These are phyloP conservation scores for Colletotrichum sp. DNA, from an alignment of 2,329 filamentous ascomycete species.

Conservation along the genomic window DNA sequence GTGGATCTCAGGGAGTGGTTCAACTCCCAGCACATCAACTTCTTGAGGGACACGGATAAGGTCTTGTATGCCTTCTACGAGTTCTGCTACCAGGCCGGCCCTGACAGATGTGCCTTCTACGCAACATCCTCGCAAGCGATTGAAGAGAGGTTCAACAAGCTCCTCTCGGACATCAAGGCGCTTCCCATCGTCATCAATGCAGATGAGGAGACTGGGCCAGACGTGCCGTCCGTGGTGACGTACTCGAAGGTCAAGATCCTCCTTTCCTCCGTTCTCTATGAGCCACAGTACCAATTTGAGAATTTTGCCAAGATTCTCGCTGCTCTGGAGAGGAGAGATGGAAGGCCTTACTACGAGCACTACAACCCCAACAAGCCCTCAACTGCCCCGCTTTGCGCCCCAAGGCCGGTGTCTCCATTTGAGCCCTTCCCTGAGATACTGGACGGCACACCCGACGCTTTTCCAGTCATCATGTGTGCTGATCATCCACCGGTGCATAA, in stretches of 20 bases:
- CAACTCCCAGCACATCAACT: constrained; percentile 47
- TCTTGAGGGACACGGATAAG: constrained; percentile 59
- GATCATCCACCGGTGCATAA: constrained; percentile 37
- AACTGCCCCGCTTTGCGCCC: constrained; percentile 31
- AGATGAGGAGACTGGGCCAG: constrained; percentile 32
- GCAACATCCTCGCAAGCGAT: constrained; percentile 40
- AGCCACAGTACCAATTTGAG: constrained; percentile 46
- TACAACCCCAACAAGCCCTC: constrained; percentile 15
- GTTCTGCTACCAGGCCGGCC: constrained; percentile 58
- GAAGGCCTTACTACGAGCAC: constrained; percentile 43
- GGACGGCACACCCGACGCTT: constrained; percentile 44
- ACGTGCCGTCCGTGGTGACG: constrained; percentile 54
- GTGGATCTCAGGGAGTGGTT: constrained; percentile 62
- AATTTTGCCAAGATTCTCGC: constrained; percentile 48
- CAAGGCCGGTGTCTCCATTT: constrained; percentile 33
- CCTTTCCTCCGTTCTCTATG: constrained; percentile 48
- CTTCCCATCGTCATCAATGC: constrained; percentile 48
- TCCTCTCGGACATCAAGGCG: constrained; percentile 46
- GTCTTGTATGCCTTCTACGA: constrained; percentile 58
- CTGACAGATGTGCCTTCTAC: constrained; percentile 50
- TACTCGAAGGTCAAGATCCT: constrained; percentile 52
- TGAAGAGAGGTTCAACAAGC: constrained; percentile 37
- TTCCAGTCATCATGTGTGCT: constrained; percentile 51
- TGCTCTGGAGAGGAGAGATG: constrained; percentile 49
- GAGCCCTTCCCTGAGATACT: constrained; percentile 32